Evolutionary conservation across 345 rosid genomes (phyloP).

Genomic region (Conringia planisiliqua): DNA sequence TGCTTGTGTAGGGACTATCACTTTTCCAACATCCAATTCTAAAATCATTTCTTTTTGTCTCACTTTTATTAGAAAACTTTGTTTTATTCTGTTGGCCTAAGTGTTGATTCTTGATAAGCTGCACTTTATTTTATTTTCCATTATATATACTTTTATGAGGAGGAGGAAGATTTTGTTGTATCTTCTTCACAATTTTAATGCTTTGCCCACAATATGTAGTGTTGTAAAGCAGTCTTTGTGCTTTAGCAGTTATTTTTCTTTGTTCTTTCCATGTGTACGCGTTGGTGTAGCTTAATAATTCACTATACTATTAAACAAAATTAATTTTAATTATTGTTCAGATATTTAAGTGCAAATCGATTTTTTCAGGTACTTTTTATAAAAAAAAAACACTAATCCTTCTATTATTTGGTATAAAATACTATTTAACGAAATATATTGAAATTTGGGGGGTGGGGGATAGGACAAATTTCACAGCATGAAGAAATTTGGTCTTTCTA

Average conservation of each 20-base stretch:
- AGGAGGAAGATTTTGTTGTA: conserved; percentile 13
- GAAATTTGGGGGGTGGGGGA: too few relatives aligned
- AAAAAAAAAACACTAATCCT: background rate
- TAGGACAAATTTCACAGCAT: too few relatives aligned
- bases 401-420: background rate
- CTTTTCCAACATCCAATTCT: conserved; percentile 11
- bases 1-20: conserved; percentile 29
- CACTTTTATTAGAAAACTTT: conserved; percentile 11
- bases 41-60: conserved; percentile 14
- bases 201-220: conserved; percentile 20
- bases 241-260: conserved; percentile 8
- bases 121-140: conserved; percentile 1
- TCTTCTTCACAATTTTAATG: conserved; percentile 23
- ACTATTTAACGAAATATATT: too few relatives aligned
- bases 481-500: too few relatives aligned
- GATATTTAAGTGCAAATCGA: background rate
- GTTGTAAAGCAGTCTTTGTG: conserved; percentile 30
- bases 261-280: conserved; percentile 13
- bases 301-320: background rate
- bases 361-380: background rate
- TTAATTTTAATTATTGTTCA: background rate
- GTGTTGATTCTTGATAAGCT: conserved; percentile 27
- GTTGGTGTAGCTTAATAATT: conserved; percentile 16
- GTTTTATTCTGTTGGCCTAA: background rate
- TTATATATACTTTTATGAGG: background rate